These are phyloP conservation scores for Chaetoceros tenuissimus DNA, from an alignment of 108 stramenopile genomes.

Conservation along the genomic window DNA sequence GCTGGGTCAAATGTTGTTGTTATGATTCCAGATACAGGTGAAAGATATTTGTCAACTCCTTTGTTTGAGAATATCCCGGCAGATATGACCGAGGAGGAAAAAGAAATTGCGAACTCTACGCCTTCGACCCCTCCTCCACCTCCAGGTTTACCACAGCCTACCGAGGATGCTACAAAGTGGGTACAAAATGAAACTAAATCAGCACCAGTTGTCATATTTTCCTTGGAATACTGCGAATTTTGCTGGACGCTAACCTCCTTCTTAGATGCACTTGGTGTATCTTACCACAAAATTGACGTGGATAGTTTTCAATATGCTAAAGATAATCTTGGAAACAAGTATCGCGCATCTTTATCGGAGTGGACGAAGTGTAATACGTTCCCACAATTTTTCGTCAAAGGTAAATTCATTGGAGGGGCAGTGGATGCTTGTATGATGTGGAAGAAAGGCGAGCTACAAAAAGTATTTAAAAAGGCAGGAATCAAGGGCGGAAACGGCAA, in stretches of 20 bases:
- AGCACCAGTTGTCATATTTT: constrained; percentile 18
- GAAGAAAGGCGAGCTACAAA: constrained; percentile 35
- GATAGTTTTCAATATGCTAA: constrained; percentile 27
- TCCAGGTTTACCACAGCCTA: constrained; percentile 17
- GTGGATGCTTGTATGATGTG: constrained; percentile 43
- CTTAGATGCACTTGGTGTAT: constrained; percentile 14
- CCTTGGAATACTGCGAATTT: constrained; percentile 36
- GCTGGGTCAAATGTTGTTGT: constrained; percentile 53
- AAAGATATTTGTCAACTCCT: constrained; percentile 69
- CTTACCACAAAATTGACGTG: constrained; percentile 18
- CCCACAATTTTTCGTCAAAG: constrained; percentile 31
- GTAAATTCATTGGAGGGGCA: constrained; percentile 27
- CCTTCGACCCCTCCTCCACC: constrained; percentile 26
- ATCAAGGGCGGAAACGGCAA: constrained; percentile 10
- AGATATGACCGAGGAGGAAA: constrained; percentile 78
- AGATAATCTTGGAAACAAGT: constrained; percentile 29
- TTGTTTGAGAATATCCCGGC: constrained; percentile 62
- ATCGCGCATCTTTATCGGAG: constrained; percentile 19
- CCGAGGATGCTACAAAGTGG: constrained; percentile 15
- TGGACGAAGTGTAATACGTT: constrained; percentile 20
- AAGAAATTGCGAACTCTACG: constrained; percentile 30
- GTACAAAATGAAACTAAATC: constrained; percentile 11
- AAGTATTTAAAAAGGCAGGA: constrained; percentile 24
- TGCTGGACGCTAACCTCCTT: constrained; percentile 28
- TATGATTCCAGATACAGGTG: constrained; percentile 79